These are phyloP conservation scores for Raddia guianensis DNA, from an alignment of 176 grass and related monocot species.

Conservation along the genomic window DNA sequence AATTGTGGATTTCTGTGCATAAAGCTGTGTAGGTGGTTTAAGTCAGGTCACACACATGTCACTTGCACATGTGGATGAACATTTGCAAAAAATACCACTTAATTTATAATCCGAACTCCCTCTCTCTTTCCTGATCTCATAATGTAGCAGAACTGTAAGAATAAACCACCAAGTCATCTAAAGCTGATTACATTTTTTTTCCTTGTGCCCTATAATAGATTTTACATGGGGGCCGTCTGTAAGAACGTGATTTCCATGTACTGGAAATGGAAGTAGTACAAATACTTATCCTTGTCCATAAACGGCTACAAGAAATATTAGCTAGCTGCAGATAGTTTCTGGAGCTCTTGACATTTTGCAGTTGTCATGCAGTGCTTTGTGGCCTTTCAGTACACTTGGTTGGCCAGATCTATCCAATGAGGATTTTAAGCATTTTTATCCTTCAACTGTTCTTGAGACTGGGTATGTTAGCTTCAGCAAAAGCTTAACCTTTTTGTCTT, in stretches of 20 bases:
- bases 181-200: neutral
- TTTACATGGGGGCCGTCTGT: slow-evolving; percentile 10
- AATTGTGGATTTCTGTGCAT: too few species aligned
- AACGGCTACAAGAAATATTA: slow-evolving; percentile 24
- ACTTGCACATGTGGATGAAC: too few species aligned
- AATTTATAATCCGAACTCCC: too few species aligned
- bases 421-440: slow-evolving; percentile 94
- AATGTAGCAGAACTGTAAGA: neutral
- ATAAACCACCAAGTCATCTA: neutral
- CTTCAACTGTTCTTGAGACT: slow-evolving; percentile 88
- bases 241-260: slow-evolving; percentile 12
- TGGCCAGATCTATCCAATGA: slow-evolving; percentile 85
- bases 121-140: neutral
- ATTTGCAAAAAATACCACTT: too few species aligned
- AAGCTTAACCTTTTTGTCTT: slow-evolving; percentile 31
- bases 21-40: too few species aligned
- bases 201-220: slow-evolving; percentile 3
- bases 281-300: slow-evolving; percentile 18
- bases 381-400: slow-evolving; percentile 99
- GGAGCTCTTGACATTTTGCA: slow-evolving; percentile 35
- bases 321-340: slow-evolving; percentile 2
- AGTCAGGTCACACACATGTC: too few species aligned
- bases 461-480: slow-evolving; percentile 62
- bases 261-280: neutral
- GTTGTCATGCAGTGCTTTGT: slow-evolving; percentile 74